phyloP scores from a whole-genome alignment of 2,329 filamentous ascomycete species.

The Penicillium sp. region DNA sequence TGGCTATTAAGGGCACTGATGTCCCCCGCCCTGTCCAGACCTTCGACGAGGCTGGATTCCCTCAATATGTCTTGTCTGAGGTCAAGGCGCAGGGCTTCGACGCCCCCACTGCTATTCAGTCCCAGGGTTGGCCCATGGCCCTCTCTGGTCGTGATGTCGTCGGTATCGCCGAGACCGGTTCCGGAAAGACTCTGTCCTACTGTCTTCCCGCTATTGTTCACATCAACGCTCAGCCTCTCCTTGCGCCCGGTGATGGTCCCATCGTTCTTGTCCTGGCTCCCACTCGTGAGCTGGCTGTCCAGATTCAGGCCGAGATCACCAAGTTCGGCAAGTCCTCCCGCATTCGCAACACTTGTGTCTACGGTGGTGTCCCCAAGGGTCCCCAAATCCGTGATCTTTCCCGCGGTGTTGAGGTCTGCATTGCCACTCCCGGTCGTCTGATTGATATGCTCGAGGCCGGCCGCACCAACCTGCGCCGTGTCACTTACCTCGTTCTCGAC shows the following conservation, averaged over 20 bases:
- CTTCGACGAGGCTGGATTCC: conserved; percentile 97
- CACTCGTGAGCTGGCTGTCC: conserved; percentile 94
- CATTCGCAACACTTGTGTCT: conserved; percentile 98
- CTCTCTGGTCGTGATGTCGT: conserved; percentile 96
- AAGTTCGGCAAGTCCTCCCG: conserved; percentile 98
- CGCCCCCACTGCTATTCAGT: conserved; percentile 92
- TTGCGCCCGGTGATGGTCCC: conserved; percentile 90
- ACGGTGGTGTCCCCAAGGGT: conserved; percentile 97
- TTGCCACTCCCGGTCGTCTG: conserved; percentile 93
- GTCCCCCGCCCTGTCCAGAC: conserved; percentile 93
- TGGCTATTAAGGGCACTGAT: conserved; percentile 74
- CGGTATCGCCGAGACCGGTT: conserved; percentile 98
- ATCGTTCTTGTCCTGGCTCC: conserved; percentile 95
- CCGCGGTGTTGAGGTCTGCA: conserved; percentile 96
- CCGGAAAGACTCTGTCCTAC: conserved; percentile 98
- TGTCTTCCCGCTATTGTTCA: conserved; percentile 97
- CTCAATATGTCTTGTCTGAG: conserved; percentile 94
- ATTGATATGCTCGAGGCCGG: conserved; percentile 98
- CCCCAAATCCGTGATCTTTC: conserved; percentile 93
- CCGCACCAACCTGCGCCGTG: conserved; percentile 95
- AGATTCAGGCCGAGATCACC: conserved; percentile 97
- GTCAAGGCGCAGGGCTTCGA: conserved; percentile 98
- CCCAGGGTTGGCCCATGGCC: conserved; percentile 98
- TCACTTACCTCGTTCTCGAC: conserved; percentile 96
- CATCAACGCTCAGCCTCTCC: conserved; percentile 97